A percentile compares a stretch with the other conserved stretches of the same genome.
Evolutionary conservation across 306 rosid genomes (phyloP).

Genomic region (Purshia tridentata): DNA sequence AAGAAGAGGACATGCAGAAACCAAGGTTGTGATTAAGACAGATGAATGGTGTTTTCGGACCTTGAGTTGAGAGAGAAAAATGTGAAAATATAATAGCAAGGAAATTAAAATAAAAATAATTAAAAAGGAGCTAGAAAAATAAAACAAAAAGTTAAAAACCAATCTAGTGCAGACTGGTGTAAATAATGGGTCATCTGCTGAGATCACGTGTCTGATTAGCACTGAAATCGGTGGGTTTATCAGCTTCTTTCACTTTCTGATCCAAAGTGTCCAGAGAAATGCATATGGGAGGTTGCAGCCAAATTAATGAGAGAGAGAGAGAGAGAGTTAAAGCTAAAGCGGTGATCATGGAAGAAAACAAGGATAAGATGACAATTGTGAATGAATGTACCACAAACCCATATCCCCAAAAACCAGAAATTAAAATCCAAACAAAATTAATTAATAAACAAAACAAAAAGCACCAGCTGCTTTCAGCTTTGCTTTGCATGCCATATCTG

Average conservation of each 20-base stretch:
- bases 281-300: slow-evolving; percentile 17
- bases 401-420: slow-evolving; percentile 29
- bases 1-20: slow-evolving; percentile 7
- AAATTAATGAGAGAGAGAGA: slow-evolving; percentile 17
- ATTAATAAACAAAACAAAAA: neutral
- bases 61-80: slow-evolving; percentile 13
- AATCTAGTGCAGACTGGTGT: neutral
- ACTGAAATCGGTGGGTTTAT: slow-evolving; percentile 6
- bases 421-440: slow-evolving; percentile 11
- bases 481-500: slow-evolving; percentile 6
- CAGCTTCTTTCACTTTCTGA: neutral
- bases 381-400: slow-evolving; percentile 13
- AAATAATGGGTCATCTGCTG: neutral
- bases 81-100: too few relatives aligned
- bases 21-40: slow-evolving; percentile 31
- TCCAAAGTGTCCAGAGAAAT: neutral
- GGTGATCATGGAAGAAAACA: slow-evolving; percentile 37
- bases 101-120: neutral
- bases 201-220: slow-evolving; percentile 9
- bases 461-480: slow-evolving; percentile 2
- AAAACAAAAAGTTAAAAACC: neutral
- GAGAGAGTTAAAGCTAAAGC: slow-evolving; percentile 17
- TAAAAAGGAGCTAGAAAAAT: neutral
- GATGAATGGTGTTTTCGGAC: slow-evolving; percentile 24
- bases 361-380: slow-evolving; percentile 49